phyloP scores from a whole-genome alignment of 768 basidiomycete genomes.

The Erythrobasidium yunnanense region DNA sequence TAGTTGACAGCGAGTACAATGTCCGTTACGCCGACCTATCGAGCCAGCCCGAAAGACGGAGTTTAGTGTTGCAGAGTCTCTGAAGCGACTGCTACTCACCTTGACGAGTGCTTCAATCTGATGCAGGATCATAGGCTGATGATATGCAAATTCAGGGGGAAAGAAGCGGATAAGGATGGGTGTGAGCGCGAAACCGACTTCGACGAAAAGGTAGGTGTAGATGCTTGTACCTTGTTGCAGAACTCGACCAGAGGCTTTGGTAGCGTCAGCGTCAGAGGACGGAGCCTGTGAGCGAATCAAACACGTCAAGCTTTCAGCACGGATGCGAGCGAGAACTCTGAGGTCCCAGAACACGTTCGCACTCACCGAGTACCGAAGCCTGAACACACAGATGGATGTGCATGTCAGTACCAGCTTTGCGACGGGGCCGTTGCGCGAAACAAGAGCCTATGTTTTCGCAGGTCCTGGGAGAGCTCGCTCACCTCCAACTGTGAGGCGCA shows the following conservation, averaged over 20 bases:
- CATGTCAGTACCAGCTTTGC: too few species aligned
- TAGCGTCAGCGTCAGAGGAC: conserved; percentile 46
- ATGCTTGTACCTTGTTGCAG: conserved; percentile 24
- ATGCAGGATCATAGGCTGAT: conserved; percentile 42
- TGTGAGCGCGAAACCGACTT: conserved; percentile 28
- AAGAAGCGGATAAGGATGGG: neutral
- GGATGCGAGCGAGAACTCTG: neutral
- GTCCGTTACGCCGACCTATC: conserved; percentile 46
- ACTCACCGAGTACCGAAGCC: conserved; percentile 45
- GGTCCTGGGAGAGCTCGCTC: too few species aligned
- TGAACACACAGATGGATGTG: too few species aligned
- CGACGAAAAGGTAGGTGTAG: neutral
- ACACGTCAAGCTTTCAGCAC: neutral
- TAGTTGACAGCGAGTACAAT: conserved; percentile 48
- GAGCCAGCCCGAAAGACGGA: neutral
- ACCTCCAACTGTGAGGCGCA: neutral
- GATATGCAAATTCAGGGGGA: neutral
- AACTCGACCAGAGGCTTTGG: conserved; percentile 46
- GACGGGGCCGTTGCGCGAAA: too few species aligned
- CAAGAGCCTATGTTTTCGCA: neutral
- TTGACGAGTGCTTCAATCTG: conserved; percentile 47
- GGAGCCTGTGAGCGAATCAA: conserved; percentile 35
- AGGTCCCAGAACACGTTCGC: neutral
- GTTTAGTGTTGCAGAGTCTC: conserved; percentile 7
- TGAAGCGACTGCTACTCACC: conserved; percentile 33